Evolutionary conservation across 495 filamentous ascomycete species (phyloP), one percentile per base, ranked within the genome.

Genomic region (Neurospora cerealis): DNA sequence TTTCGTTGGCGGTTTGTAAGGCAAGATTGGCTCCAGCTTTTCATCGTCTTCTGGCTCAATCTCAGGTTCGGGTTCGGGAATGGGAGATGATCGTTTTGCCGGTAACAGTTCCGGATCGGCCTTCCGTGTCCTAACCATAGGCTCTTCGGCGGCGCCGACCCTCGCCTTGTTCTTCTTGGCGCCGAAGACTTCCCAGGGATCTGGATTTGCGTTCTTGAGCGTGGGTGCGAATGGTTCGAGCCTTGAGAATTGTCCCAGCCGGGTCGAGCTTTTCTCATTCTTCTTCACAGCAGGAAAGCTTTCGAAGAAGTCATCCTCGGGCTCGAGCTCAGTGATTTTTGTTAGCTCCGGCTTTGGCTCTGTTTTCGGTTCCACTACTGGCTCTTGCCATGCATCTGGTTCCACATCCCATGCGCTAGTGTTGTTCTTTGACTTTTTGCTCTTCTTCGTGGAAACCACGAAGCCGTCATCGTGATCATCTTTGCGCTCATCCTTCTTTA

Each of bases 401-500:
- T 79, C 78, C 17, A 69, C 13, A 11, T 81, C 79, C 76, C 75
- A 80, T 48, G 54, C 54, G 28, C 54, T 66, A 66, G 79, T 78
- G 4, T 66, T 76, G 69, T 82, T 83, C 73, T 83, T 83, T 74
- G 84, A 83, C 70, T 84, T 83, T 74, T 83, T 82, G 41, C 80
- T 76, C 36, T 72, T 80, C 39, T 78, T 81, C 21, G 28, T 38
- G 5, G 74, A 71, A 5, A 75, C 48, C 36, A 73, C 73, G 46
- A 86, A 81, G 32, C 82, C 80, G 70, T 78, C 80, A 28, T 80
- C 77, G 19, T 36, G 73, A 41, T 83, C 78, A 21, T 78, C 79
- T 36, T 77, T 81, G 21, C 73, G 24, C 48, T 78, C 79, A 15
- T 76, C 74, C 19, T 78, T 48, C 60, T 66, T 66, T 66, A 66